Percentiles rank a stretch among this genome's conserved stretches.
phyloP scores from a whole-genome alignment of 345 rosid genomes.

The Firmiana major region DNA sequence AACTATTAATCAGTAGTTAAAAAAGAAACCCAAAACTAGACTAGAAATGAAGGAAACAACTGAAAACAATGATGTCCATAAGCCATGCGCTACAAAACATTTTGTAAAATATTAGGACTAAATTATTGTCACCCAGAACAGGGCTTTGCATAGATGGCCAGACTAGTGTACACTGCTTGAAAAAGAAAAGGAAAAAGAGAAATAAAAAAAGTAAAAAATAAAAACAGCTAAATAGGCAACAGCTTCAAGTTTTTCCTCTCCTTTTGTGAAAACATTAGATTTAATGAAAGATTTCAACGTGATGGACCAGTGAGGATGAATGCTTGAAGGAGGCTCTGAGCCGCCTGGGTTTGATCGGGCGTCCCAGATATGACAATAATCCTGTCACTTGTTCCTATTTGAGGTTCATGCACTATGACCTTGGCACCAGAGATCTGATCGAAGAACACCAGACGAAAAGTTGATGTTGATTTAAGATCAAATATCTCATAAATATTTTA shows the following conservation, averaged over 20 bases:
- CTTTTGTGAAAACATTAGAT: constrained; percentile 8
- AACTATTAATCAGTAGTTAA: background rate
- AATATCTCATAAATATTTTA: background rate
- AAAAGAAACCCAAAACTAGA: constrained; percentile 5
- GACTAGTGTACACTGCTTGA: constrained; percentile 7
- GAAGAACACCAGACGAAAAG: constrained; percentile 32
- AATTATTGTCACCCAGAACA: background rate
- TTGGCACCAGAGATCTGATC: constrained; percentile 97
- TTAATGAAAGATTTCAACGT: constrained; percentile 16
- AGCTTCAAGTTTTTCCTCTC: constrained; percentile 12
- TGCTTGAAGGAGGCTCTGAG: constrained; percentile 95
- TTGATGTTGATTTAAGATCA: constrained; percentile 18
- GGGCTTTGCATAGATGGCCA: constrained; percentile 2
- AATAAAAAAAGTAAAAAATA: background rate
- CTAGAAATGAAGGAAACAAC: background rate
- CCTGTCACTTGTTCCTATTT: constrained; percentile 67
- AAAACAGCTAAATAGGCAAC: background rate
- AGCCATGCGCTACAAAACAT: background rate
- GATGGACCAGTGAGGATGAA: constrained; percentile 79
- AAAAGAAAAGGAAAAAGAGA: background rate
- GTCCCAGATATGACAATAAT: constrained; percentile 89
- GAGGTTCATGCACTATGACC: constrained; percentile 79
- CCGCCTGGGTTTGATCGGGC: constrained; percentile 92
- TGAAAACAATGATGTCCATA: background rate
- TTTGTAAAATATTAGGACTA: background rate